A percentile compares a stretch with the other conserved stretches of the same genome.
These are phyloP conservation scores for Selaginella moellendorffii DNA, from an alignment of 75 land plant species.

Conservation along the genomic window DNA sequence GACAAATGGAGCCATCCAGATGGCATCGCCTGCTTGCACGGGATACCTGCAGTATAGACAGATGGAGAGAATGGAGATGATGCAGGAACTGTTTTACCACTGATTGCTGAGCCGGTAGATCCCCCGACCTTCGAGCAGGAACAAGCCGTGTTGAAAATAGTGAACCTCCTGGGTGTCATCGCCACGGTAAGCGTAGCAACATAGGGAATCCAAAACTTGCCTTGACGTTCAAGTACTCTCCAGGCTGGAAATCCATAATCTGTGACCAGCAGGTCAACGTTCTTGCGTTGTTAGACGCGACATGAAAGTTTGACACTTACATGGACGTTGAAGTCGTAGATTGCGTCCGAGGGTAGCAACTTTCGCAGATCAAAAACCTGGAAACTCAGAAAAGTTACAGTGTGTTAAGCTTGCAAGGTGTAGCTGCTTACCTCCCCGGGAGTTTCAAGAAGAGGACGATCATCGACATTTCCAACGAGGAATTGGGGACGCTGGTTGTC, in stretches of 20 bases:
- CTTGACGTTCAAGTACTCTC: conserved; percentile 96
- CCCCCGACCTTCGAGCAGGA: conserved; percentile 87
- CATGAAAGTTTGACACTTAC: no score
- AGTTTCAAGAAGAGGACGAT: conserved; percentile 67
- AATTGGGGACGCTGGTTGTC: conserved; percentile 35
- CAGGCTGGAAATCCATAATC: conserved; percentile 99
- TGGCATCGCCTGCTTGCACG: conserved; percentile 89
- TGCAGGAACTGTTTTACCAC: conserved; percentile 38
- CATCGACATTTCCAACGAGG: conserved; percentile 43
- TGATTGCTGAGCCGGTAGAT: conserved; percentile 78
- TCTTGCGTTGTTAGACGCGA: no score
- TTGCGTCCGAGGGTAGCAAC: conserved; percentile 53
- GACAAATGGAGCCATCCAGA: conserved; percentile 99
- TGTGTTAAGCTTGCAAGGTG: not conserved
- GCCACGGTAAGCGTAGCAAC: not conserved
- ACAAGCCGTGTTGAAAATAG: conserved; percentile 92
- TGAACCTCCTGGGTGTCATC: conserved; percentile 68
- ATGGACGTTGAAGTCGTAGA: conserved; percentile 93
- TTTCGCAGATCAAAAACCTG: conserved; percentile 86
- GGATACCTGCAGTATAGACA: conserved; percentile 68
- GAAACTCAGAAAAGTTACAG: no score
- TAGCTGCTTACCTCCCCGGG: conserved; percentile 65
- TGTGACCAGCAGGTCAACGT: no score
- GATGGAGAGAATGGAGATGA: not conserved
- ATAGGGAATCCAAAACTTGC: conserved; percentile 15